Evolutionary conservation across 148 eudicot genomes (phyloP).

Genomic region (Chenopodium suecicum): DNA sequence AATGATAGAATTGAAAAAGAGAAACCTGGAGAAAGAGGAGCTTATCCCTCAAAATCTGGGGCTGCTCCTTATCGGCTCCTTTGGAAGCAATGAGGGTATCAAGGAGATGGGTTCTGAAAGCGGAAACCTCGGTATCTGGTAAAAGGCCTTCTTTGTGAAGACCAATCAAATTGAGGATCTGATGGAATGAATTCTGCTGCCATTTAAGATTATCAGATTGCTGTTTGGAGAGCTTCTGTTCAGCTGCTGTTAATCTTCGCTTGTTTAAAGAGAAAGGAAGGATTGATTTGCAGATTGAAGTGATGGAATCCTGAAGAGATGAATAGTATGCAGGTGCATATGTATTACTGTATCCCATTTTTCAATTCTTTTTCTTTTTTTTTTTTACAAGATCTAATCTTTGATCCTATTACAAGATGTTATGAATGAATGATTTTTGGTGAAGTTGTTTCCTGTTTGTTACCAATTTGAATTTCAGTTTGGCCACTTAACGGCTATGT

Average conservation of each 20-base stretch:
- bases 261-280: slow-evolving; percentile 82
- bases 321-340: slow-evolving; percentile 84
- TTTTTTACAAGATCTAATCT: not conserved
- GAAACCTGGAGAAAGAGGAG: slow-evolving; percentile 78
- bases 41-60: slow-evolving; percentile 68
- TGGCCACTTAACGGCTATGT: not conserved
- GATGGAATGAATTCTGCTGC: slow-evolving; percentile 92
- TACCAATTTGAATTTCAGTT: not conserved
- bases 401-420: not conserved
- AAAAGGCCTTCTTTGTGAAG: slow-evolving; percentile 73
- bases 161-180: slow-evolving; percentile 81
- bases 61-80: slow-evolving; percentile 47
- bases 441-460: not conserved
- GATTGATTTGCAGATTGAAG: slow-evolving; percentile 72
- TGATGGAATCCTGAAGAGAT: slow-evolving; percentile 76
- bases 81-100: slow-evolving; percentile 58
- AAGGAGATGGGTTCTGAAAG: slow-evolving; percentile 60
- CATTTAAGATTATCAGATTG: slow-evolving; percentile 87
- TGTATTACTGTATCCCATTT: slow-evolving; percentile 22
- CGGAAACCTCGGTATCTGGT: slow-evolving; percentile 54
- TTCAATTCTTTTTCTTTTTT: slow-evolving; percentile 35
- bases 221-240: slow-evolving; percentile 59
- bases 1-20: not conserved
- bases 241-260: slow-evolving; percentile 58
- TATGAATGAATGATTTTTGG: not conserved